These are phyloP conservation scores for Xylaria multiplex DNA, from an alignment of 2,329 filamentous ascomycete genomes.

Conservation along the genomic window DNA sequence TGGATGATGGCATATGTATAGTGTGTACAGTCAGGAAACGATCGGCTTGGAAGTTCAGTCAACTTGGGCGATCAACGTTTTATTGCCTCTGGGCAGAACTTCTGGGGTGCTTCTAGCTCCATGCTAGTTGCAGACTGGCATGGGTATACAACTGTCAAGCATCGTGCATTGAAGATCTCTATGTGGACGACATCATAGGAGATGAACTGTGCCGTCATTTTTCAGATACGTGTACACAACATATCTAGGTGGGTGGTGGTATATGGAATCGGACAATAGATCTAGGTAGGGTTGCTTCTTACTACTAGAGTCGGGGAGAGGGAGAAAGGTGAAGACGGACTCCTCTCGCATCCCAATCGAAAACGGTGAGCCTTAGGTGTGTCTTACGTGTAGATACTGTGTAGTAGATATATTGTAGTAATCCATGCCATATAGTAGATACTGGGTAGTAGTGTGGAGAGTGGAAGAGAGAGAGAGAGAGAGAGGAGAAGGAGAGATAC, in stretches of 20 bases:
- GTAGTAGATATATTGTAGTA: neutral
- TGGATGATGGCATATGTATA: neutral
- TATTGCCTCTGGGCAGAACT: conserved; percentile 26
- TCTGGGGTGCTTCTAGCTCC: conserved; percentile 35
- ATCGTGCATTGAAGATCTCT: conserved; percentile 32
- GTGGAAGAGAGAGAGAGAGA: too few relatives aligned
- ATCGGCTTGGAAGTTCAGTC: conserved; percentile 19
- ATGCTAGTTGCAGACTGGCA: conserved; percentile 27
- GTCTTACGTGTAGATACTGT: neutral
- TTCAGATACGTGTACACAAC: too few relatives aligned
- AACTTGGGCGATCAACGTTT: conserved; percentile 18
- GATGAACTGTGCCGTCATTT: conserved; percentile 4
- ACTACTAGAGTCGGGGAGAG: neutral
- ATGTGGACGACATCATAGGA: neutral
- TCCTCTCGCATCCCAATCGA: neutral
- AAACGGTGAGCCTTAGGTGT: conserved; percentile 24
- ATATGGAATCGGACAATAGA: too few relatives aligned
- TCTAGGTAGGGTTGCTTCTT: neutral
- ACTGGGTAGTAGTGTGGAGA: too few relatives aligned
- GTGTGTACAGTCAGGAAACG: conserved; percentile 5
- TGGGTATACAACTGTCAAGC: conserved; percentile 22
- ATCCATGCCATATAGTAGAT: conserved; percentile 21
- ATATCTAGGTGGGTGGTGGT: too few relatives aligned
- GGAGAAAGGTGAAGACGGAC: neutral
- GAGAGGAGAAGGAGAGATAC: neutral